A percentile compares a stretch with the other conserved stretches of the same genome.
These are phyloP conservation scores for Dujonia santamariae DNA, from an alignment of 1,139 yeast genomes.

Conservation along the genomic window DNA sequence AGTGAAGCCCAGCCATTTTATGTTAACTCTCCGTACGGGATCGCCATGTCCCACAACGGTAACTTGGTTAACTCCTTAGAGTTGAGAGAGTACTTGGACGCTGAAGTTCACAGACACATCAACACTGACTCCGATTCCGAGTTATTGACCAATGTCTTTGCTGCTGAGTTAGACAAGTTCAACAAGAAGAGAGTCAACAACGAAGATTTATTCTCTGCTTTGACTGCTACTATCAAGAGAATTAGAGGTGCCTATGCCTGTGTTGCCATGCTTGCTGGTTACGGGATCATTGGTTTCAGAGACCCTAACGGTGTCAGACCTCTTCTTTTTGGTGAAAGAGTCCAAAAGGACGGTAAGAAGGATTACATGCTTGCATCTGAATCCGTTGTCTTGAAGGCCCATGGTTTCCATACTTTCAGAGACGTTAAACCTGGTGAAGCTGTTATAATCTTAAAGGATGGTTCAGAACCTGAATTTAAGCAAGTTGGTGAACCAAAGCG, in stretches of 20 bases:
- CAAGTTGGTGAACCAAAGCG: slow-evolving; percentile 80
- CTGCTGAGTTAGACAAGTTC: slow-evolving; percentile 85
- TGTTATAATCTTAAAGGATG: slow-evolving; percentile 79
- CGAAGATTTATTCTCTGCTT: slow-evolving; percentile 82
- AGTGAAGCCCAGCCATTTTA: slow-evolving; percentile 99
- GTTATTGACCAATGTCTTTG: slow-evolving; percentile 82
- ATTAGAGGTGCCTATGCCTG: slow-evolving; percentile 97
- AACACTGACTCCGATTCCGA: slow-evolving; percentile 97
- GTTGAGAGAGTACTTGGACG: slow-evolving; percentile 77
- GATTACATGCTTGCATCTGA: slow-evolving; percentile 97
- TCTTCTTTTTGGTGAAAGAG: slow-evolving; percentile 77
- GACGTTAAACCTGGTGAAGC: slow-evolving; percentile 96
- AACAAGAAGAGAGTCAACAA: slow-evolving; percentile 92
- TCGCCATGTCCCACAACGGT: slow-evolving; percentile 88
- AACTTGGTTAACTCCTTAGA: slow-evolving; percentile 86
- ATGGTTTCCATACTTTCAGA: slow-evolving; percentile 74
- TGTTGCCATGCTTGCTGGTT: slow-evolving; percentile 93
- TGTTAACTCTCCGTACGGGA: slow-evolving; percentile 95
- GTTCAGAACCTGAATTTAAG: slow-evolving; percentile 67
- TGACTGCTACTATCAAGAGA: slow-evolving; percentile 72
- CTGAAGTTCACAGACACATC: slow-evolving; percentile 92
- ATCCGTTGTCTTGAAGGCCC: slow-evolving; percentile 93
- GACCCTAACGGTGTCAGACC: slow-evolving; percentile 98
- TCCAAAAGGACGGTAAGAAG: slow-evolving; percentile 60
- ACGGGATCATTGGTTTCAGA: slow-evolving; percentile 91